A percentile compares a stretch with the other conserved stretches of the same genome.
phyloP scores from a whole-genome alignment of 441 rosid genomes.

The Lepidium campestre region DNA sequence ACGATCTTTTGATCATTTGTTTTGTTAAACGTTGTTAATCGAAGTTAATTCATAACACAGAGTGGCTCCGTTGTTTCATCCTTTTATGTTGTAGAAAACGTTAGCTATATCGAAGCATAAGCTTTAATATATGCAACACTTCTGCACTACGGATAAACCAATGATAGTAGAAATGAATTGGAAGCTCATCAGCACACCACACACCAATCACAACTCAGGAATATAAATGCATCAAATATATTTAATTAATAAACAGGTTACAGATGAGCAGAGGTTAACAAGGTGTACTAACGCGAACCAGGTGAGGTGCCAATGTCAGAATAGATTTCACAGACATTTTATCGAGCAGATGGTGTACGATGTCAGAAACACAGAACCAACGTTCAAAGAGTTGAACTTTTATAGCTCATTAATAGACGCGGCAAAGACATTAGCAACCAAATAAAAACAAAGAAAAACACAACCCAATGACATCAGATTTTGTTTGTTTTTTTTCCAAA shows the following conservation, averaged over 20 bases:
- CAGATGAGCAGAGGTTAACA: not conserved
- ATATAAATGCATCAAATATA: not conserved
- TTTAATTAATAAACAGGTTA: not conserved
- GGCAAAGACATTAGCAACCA: not conserved
- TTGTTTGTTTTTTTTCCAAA: too few relatives aligned
- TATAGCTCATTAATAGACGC: not conserved
- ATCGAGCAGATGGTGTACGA: constrained; percentile 18
- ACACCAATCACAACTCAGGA: not conserved
- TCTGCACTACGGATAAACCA: not conserved
- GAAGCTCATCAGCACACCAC: not conserved
- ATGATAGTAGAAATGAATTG: not conserved
- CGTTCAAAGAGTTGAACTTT: not conserved
- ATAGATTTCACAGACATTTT: not conserved
- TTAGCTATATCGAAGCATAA: not conserved
- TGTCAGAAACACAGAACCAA: not conserved
- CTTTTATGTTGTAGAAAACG: not conserved
- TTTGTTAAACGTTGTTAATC: too few relatives aligned
- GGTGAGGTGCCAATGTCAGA: not conserved
- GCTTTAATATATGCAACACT: not conserved
- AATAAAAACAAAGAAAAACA: not conserved
- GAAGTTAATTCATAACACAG: too few relatives aligned
- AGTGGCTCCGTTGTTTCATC: not conserved
- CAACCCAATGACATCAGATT: not conserved
- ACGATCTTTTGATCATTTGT: too few relatives aligned
- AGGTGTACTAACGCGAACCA: not conserved